A percentile compares a stretch with the other conserved stretches of the same genome.
Evolutionary conservation across 768 basidiomycete species (phyloP).

Genomic region (Sarcodon aspratus): DNA sequence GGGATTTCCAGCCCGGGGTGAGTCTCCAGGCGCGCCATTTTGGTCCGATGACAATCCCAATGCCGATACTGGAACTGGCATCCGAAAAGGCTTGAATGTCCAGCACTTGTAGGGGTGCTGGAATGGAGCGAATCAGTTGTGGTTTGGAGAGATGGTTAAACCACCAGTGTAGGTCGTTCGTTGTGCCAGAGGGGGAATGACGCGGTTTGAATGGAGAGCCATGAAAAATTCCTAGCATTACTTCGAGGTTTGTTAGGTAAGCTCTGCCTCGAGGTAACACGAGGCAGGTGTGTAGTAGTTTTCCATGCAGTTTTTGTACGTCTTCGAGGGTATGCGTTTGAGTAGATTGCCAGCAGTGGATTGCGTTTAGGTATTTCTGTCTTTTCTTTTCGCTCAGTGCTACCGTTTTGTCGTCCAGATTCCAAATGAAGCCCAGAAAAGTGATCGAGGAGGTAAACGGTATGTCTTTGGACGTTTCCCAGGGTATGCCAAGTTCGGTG

Average conservation of each 20-base stretch:
- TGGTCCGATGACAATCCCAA: conserved; percentile 4
- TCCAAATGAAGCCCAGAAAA: conserved; percentile 24
- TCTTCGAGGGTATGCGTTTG: conserved; percentile 20
- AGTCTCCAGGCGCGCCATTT: conserved; percentile 10
- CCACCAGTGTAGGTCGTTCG: conserved; percentile 3
- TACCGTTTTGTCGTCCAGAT: conserved; percentile 14
- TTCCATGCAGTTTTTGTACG: conserved; percentile 26
- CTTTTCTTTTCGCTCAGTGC: conserved; percentile 13
- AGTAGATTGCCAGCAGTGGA: conserved; percentile 13
- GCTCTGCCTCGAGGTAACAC: conserved; percentile 21
- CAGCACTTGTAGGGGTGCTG: not conserved
- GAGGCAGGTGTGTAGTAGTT: conserved; percentile 22
- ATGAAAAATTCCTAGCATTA: conserved; percentile 18
- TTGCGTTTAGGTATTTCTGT: conserved; percentile 17
- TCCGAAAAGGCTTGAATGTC: conserved; percentile 7
- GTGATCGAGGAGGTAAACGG: conserved; percentile 7
- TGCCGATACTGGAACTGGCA: conserved; percentile 9
- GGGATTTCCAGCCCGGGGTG: conserved; percentile 6
- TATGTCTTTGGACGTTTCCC: conserved; percentile 20
- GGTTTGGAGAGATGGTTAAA: not conserved
- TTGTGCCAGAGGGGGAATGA: not conserved
- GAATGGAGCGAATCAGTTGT: not conserved
- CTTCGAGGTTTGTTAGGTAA: conserved; percentile 23
- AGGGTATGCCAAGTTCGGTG: conserved; percentile 17
- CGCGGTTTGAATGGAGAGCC: conserved; percentile 20